Evolutionary conservation across 495 filamentous ascomycete species (phyloP).

Genomic region (Baudoinia panamericana): DNA sequence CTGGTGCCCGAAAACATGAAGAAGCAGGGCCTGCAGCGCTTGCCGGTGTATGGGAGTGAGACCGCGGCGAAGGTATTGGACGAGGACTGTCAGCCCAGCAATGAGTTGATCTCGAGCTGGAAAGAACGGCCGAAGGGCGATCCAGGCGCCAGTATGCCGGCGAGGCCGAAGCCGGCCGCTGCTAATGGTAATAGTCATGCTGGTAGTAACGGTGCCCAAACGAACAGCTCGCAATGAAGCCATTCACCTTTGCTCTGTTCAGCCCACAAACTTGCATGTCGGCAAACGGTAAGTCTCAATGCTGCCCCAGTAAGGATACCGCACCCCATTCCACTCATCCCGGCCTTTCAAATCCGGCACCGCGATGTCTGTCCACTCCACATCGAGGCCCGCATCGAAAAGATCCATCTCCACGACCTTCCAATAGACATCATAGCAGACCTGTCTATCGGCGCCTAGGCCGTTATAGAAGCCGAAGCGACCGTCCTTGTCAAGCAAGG

Average conservation of each 20-base stretch:
- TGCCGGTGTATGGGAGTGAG: constrained; percentile 24
- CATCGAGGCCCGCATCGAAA: constrained; percentile 79
- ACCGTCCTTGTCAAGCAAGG: constrained; percentile 49
- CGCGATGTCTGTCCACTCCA: constrained; percentile 65
- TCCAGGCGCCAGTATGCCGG: constrained; percentile 9
- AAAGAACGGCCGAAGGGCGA: constrained; percentile 16
- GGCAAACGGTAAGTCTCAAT: constrained; percentile 63
- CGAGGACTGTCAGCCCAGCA: constrained; percentile 18
- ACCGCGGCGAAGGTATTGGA: constrained; percentile 26
- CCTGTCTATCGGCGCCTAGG: constrained; percentile 77
- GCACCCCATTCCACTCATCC: constrained; percentile 74
- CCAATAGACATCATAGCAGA: constrained; percentile 91
- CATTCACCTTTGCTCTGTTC: background rate
- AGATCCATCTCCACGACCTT: constrained; percentile 88
- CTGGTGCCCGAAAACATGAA: constrained; percentile 25
- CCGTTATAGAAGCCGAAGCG: constrained; percentile 93
- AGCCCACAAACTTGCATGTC: constrained; percentile 33
- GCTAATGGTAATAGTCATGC: background rate
- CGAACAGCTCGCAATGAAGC: background rate
- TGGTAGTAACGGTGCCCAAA: background rate
- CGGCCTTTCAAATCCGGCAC: constrained; percentile 47
- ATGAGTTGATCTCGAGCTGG: constrained; percentile 21
- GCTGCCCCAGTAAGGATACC: constrained; percentile 68
- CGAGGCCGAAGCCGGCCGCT: constrained; percentile 13
- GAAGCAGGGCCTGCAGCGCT: constrained; percentile 21